phyloP scores from a whole-genome alignment of 352 stramenopile genomes.

The Globisporangium iwayamae region DNA sequence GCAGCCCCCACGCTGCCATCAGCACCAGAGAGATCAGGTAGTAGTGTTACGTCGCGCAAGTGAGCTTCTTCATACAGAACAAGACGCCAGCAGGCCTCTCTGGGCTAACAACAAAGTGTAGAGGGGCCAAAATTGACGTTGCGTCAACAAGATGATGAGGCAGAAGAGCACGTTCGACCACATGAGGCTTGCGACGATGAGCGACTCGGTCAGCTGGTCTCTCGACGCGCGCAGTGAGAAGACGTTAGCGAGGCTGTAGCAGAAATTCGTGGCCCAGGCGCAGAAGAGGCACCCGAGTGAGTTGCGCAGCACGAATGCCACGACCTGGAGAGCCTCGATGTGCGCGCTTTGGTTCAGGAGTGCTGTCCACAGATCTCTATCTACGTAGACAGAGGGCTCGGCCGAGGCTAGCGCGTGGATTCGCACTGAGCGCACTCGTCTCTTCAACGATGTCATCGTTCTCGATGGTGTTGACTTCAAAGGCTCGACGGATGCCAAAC shows the following conservation, averaged over 20 bases:
- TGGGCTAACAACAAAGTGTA: slow-evolving; percentile 15
- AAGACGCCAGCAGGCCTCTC: neutral
- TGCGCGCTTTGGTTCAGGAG: neutral
- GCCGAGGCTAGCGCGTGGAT: neutral
- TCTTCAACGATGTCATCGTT: neutral
- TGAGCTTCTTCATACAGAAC: slow-evolving; percentile 7
- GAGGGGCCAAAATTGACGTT: neutral
- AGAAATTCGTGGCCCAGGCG: slow-evolving; percentile 22
- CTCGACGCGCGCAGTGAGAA: slow-evolving; percentile 23
- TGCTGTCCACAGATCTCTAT: neutral
- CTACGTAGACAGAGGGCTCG: neutral
- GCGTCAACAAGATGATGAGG: slow-evolving; percentile 6
- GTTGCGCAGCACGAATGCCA: slow-evolving; percentile 20
- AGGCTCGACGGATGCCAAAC: neutral
- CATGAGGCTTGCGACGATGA: slow-evolving; percentile 24
- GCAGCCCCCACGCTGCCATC: neutral
- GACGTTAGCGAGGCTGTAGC: slow-evolving; percentile 25
- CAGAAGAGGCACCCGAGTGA: slow-evolving; percentile 18
- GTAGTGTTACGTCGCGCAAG: neutral
- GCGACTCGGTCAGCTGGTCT: slow-evolving; percentile 23
- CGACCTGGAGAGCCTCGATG: neutral
- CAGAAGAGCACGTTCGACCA: slow-evolving; percentile 20
- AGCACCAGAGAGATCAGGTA: slow-evolving; percentile 2
- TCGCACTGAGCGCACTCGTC: neutral
- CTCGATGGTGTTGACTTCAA: neutral